A percentile compares a stretch with the other conserved stretches of the same genome.
Conservation (phyloP, 371 early-diverging fungal genomes). For the Mucor indicus region DNA sequence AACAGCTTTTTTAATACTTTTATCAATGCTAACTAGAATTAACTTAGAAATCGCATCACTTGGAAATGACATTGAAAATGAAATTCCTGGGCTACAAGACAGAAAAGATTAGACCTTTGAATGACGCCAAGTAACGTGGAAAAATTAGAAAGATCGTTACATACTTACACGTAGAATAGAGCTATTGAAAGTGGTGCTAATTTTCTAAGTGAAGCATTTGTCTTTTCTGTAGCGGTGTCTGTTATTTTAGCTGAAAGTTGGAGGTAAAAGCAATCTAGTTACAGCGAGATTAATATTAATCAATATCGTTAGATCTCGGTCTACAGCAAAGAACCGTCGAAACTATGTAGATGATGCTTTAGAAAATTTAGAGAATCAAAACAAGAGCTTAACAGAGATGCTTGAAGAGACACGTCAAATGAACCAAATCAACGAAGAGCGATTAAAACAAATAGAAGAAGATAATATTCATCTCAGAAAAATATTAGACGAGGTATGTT, state of each 20-base stretch:
- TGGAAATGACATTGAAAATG: conserved; percentile 85
- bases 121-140: conserved; percentile 63
- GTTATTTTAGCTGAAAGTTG: conserved; percentile 71
- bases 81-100: conserved; percentile 76
- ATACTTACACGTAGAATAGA: conserved; percentile 18
- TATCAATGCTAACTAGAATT: neutral
- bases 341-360: conserved; percentile 71
- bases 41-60: conserved; percentile 52
- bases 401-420: conserved; percentile 34
- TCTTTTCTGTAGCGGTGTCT: conserved; percentile 81
- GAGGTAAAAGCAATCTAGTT: too few species aligned
- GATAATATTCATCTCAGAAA: conserved; percentile 48
- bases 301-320: conserved; percentile 57
- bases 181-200: conserved; percentile 89
- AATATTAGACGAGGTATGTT: conserved; percentile 46
- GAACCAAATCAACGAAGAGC: conserved; percentile 28
- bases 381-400: conserved; percentile 34
- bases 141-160: neutral
- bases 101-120: conserved; percentile 79
- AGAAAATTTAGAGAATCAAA: conserved; percentile 56
- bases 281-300: too few species aligned
- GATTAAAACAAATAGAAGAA: conserved; percentile 42
- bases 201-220: conserved; percentile 82
- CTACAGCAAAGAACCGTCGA: conserved; percentile 60
- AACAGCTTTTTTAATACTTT: neutral